Evolutionary conservation across 352 stramenopile species (phyloP), one percentile per base, ranked within the genome.

Genomic region (Globisporangium emineosum): DNA sequence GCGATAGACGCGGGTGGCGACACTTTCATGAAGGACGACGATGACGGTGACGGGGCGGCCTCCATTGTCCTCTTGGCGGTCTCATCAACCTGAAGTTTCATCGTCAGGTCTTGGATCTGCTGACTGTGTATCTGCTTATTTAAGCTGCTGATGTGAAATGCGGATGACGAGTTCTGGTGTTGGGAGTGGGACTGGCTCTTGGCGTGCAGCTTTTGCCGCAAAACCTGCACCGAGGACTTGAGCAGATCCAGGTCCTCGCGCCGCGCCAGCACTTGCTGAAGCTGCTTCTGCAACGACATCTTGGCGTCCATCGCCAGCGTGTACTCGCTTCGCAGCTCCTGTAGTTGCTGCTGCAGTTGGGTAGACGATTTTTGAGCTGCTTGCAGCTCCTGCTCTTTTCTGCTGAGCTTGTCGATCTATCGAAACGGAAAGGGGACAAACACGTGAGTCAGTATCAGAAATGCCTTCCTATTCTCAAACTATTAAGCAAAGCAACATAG

Each of bases 401-500:
- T 47, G 5, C 57, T 57, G 21, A 93, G 67, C 62, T 90, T 91
- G 23, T 89, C 79, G 27, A 93, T 86, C 81, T 93, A n/a, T 47
- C 19, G 17, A n/a, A 6, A 23, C 23, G 7, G 40, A 7, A 17
- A 43, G 2, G 8, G 37, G 42, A 17, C 10, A 43, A 54, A 53
- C 23, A 65, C 6, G 8, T 2, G 47, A 10, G 62, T 37, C 21
- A 29, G 23, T 40, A n/a, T 40, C 27, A 57, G 27, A 25, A 8
- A 40, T 35, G 17, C 29, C 21, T 29, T 15, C 43, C 25, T 37
- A 55, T 57, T 40, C 8, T 5, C 5, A 3, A 19, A 13, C 15
- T 17, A n/a, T 21, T 7, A 29, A 37, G 10, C 27, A 42, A 42
- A 10, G 17, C 13, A 29, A 2, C 5, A 12, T 32, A 57, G 42